Evolutionary conservation across 805 yeast genomes (phyloP).

Genomic region (Ogataea pini): DNA sequence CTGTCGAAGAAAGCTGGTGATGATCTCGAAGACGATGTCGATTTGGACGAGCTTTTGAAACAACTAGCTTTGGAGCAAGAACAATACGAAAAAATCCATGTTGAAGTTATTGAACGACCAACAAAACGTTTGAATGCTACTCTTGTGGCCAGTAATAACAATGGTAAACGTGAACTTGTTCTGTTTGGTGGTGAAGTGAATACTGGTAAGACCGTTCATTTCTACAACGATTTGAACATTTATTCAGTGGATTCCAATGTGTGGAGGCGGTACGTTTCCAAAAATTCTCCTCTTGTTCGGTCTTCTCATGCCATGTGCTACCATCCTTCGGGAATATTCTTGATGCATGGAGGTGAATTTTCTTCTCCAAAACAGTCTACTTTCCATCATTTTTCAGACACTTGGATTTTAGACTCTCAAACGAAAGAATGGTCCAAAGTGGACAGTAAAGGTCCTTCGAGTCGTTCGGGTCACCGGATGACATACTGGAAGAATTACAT

Average conservation of each 20-base stretch:
- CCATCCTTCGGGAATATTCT: conserved; percentile 84
- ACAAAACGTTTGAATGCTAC: conserved; percentile 71
- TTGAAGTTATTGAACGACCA: conserved; percentile 62
- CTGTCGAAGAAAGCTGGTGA: conserved; percentile 76
- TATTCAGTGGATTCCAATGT: conserved; percentile 74
- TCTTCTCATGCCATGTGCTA: conserved; percentile 92
- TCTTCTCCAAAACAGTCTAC: conserved; percentile 95
- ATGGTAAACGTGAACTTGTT: conserved; percentile 73
- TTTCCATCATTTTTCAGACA: conserved; percentile 93
- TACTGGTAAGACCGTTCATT: conserved; percentile 53
- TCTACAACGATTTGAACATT: conserved; percentile 78
- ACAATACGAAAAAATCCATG: conserved; percentile 67
- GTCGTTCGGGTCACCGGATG: conserved; percentile 92
- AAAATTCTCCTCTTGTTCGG: conserved; percentile 88
- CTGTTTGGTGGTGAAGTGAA: conserved; percentile 89
- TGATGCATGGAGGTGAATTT: conserved; percentile 95
- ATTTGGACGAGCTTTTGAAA: conserved; percentile 78
- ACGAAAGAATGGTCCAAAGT: conserved; percentile 89
- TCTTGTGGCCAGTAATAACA: conserved; percentile 71
- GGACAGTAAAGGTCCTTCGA: conserved; percentile 76
- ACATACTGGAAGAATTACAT: conserved; percentile 90
- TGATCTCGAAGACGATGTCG: conserved; percentile 80
- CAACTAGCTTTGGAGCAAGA: conserved; percentile 80
- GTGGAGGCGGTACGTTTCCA: conserved; percentile 80
- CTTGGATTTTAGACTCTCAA: conserved; percentile 87